phyloP scores from a whole-genome alignment of 805 yeast genomes.

The Lipomyces anomalus region DNA sequence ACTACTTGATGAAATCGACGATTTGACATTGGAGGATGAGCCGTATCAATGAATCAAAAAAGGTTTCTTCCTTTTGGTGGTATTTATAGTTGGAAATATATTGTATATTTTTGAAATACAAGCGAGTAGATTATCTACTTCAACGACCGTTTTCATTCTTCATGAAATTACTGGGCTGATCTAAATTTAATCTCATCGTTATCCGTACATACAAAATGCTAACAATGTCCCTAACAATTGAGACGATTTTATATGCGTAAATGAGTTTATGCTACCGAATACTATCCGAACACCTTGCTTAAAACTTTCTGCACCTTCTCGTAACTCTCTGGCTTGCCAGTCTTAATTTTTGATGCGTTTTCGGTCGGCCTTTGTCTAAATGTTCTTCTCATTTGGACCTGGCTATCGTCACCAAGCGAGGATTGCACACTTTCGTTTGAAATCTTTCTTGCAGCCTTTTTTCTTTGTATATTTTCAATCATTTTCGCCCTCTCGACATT shows the following conservation, averaged over 20 bases:
- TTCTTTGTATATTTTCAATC: slow-evolving; percentile 59
- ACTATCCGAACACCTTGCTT: slow-evolving; percentile 23
- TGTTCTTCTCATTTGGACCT: slow-evolving; percentile 44
- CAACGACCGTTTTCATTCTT: too few species aligned
- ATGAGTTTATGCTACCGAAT: not conserved
- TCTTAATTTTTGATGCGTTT: slow-evolving; percentile 4
- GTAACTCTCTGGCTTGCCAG: slow-evolving; percentile 8
- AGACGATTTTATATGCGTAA: not conserved
- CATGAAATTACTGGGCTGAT: too few species aligned
- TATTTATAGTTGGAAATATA: not conserved
- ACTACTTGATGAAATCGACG: slow-evolving; percentile 89
- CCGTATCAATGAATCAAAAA: not conserved
- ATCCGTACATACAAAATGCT: slow-evolving; percentile 5
- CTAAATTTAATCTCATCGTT: too few species aligned
- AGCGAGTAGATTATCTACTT: too few species aligned
- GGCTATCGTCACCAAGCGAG: too few species aligned
- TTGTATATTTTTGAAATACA: not conserved
- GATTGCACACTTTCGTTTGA: too few species aligned
- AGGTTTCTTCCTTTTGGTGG: not conserved
- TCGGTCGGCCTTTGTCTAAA: slow-evolving; percentile 69
- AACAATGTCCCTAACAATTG: not conserved
- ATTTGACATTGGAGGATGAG: slow-evolving; percentile 73
- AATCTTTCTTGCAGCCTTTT: slow-evolving; percentile 38
- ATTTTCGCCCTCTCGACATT: slow-evolving; percentile 84
- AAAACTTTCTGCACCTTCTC: slow-evolving; percentile 26